Evolutionary conservation across 164 flowering plant genomes (phyloP).

Genomic region (Aristolochia contorta): DNA sequence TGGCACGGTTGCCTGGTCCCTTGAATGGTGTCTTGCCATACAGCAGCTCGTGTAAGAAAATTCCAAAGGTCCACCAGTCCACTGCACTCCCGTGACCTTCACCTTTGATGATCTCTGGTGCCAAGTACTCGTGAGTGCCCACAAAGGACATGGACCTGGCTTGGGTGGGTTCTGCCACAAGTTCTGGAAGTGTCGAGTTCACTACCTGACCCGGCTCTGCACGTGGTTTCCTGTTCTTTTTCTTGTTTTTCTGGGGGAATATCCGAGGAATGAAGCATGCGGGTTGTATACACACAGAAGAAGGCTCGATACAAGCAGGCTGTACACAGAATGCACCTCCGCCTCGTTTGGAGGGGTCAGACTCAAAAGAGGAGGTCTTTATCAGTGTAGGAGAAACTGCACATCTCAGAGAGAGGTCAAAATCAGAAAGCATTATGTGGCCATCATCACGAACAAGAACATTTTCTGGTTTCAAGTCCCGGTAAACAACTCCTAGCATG

Average conservation of each 20-base stretch:
- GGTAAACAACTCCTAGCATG: conserved; percentile 88
- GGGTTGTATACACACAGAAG: conserved; percentile 79
- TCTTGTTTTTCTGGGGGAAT: conserved; percentile 64
- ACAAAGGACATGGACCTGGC: conserved; percentile 79
- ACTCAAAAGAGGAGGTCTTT: conserved; percentile 33
- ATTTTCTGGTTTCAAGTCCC: conserved; percentile 92
- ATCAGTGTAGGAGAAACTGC: conserved; percentile 78
- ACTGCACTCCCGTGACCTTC: conserved; percentile 83
- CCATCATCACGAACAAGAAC: conserved; percentile 91
- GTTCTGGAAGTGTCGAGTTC: conserved; percentile 30
- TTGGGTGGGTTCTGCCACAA: conserved; percentile 59
- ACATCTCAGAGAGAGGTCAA: conserved; percentile 81
- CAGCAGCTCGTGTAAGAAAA: conserved; percentile 57
- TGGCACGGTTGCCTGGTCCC: conserved; percentile 54
- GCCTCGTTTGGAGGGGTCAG: conserved; percentile 42
- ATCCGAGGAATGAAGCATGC: conserved; percentile 79
- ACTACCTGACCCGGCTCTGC: conserved; percentile 26
- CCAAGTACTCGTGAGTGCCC: conserved; percentile 75
- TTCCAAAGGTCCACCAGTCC: conserved; percentile 87
- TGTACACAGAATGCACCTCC: conserved; percentile 65
- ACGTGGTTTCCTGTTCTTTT: conserved; percentile 34
- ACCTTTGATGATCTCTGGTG: conserved; percentile 74
- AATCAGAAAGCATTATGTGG: conserved; percentile 92
- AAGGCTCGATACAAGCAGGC: conserved; percentile 80
- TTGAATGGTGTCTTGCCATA: conserved; percentile 75